These are phyloP conservation scores for Hapsidospora chrysogenum DNA, from an alignment of 495 filamentous ascomycete species.

Conservation along the genomic window DNA sequence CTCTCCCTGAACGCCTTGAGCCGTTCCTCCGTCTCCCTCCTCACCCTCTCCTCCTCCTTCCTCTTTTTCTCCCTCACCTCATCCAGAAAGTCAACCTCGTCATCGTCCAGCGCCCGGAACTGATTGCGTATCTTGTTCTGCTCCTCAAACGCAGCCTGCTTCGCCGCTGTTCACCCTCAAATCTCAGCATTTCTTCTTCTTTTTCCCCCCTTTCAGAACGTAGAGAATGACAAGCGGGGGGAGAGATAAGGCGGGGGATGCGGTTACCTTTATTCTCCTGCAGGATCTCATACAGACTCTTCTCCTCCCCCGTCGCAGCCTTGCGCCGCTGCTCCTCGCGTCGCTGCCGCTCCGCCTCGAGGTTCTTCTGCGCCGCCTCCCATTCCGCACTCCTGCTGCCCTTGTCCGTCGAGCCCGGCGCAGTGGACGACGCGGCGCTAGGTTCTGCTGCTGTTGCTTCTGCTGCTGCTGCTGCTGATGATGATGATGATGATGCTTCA, in stretches of 20 bases:
- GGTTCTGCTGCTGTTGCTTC: no score
- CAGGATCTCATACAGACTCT: conserved; percentile 70
- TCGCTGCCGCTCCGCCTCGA: conserved; percentile 42
- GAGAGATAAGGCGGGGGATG: not conserved
- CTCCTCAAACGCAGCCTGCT: conserved; percentile 94
- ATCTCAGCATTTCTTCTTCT: not conserved
- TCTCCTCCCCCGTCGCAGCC: conserved; percentile 38
- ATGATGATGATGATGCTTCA: no score
- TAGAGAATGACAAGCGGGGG: not conserved
- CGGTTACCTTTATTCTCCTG: conserved; percentile 80
- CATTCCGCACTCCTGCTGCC: conserved; percentile 41
- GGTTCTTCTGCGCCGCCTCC: conserved; percentile 56
- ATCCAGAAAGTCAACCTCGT: conserved; percentile 85
- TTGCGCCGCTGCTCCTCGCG: conserved; percentile 36
- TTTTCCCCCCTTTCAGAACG: not conserved
- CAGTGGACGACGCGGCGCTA: no score
- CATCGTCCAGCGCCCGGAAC: conserved; percentile 84
- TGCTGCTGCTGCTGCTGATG: no score
- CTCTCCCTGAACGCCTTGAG: conserved; percentile 53
- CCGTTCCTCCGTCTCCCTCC: conserved; percentile 57
- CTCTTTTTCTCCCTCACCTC: conserved; percentile 52
- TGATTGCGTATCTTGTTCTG: conserved; percentile 75
- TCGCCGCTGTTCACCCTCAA: conserved; percentile 46
- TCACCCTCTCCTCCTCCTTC: conserved; percentile 55
- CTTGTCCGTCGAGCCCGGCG: conserved; percentile 11